Evolutionary conservation across 2,329 filamentous ascomycete species (phyloP).

Genomic region (Xylaria hypoxylon): DNA sequence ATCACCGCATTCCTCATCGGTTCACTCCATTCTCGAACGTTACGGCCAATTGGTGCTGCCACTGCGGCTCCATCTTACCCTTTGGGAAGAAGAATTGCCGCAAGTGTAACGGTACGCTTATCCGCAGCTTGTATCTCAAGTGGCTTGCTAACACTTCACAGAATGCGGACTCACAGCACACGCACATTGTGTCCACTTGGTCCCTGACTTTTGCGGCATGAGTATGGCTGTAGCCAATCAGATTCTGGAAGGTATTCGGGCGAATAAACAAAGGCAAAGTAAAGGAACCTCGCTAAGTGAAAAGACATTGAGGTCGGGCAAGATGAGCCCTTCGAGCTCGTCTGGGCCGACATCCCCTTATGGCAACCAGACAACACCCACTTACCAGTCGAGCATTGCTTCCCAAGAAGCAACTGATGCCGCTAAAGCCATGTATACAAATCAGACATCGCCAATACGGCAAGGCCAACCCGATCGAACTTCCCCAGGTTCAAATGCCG

Average conservation of each 20-base stretch:
- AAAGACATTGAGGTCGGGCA: slow-evolving; percentile 71
- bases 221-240: slow-evolving; percentile 97
- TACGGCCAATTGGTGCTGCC: slow-evolving; percentile 99
- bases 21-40: slow-evolving; percentile 98
- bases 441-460: slow-evolving; percentile 64
- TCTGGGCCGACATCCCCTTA: slow-evolving; percentile 50
- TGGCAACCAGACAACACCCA: slow-evolving; percentile 41
- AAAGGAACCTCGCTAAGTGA: slow-evolving; percentile 70
- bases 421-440: slow-evolving; percentile 71
- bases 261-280: slow-evolving; percentile 77
- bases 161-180: slow-evolving; percentile 95
- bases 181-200: slow-evolving; percentile 89
- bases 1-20: slow-evolving; percentile 97
- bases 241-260: slow-evolving; percentile 87
- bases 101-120: slow-evolving; percentile 81
- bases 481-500: slow-evolving; percentile 65
- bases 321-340: slow-evolving; percentile 57
- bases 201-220: slow-evolving; percentile 99
- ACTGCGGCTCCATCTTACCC: slow-evolving; percentile 95
- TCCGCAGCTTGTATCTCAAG: slow-evolving; percentile 9
- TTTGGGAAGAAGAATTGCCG: slow-evolving; percentile 95
- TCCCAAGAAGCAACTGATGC: slow-evolving; percentile 70
- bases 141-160: slow-evolving; percentile 53
- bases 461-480: slow-evolving; percentile 64
- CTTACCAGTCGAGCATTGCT: slow-evolving; percentile 52